Percentiles rank a stretch among this genome's conserved stretches.
phyloP scores from a whole-genome alignment of 768 basidiomycete genomes.

The Clavulina sp. region DNA sequence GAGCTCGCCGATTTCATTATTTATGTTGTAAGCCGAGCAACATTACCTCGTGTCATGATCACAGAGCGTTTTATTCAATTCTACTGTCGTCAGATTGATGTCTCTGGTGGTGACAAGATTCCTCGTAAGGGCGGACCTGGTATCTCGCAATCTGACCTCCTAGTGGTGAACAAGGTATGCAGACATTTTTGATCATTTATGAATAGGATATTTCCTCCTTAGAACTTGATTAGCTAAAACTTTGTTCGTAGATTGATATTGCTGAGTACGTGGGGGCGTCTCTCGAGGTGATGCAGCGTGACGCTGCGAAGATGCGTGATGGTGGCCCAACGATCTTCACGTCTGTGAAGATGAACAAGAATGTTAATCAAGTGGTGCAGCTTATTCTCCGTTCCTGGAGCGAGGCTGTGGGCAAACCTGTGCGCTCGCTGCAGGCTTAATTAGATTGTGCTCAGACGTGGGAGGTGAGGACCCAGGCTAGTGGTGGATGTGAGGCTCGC shows the following conservation, averaged over 20 bases:
- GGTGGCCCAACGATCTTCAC: constrained; percentile 87
- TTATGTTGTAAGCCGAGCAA: constrained; percentile 56
- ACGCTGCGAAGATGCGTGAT: constrained; percentile 86
- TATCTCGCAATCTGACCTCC: constrained; percentile 85
- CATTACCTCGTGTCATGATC: not conserved
- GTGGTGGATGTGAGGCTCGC: too few relatives aligned
- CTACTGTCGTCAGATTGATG: constrained; percentile 21
- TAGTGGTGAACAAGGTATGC: constrained; percentile 84
- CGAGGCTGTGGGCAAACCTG: not conserved
- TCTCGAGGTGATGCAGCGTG: constrained; percentile 84
- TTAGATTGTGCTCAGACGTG: too few relatives aligned
- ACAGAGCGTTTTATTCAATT: not conserved
- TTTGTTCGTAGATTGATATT: constrained; percentile 59
- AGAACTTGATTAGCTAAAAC: not conserved
- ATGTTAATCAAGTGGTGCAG: constrained; percentile 65
- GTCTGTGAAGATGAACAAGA: constrained; percentile 58
- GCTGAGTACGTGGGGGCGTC: constrained; percentile 87
- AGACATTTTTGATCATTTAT: not conserved
- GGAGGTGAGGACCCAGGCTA: too few relatives aligned
- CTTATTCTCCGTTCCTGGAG: constrained; percentile 81
- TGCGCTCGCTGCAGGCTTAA: too few relatives aligned
- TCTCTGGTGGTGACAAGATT: constrained; percentile 85
- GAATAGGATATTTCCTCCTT: constrained; percentile 1
- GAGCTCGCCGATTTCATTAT: constrained; percentile 97
- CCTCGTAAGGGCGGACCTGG: constrained; percentile 96